A percentile compares a stretch with the other conserved stretches of the same genome.
Conservation (phyloP, 768 basidiomycete genomes). For the Pulveroboletus ravenelii region DNA sequence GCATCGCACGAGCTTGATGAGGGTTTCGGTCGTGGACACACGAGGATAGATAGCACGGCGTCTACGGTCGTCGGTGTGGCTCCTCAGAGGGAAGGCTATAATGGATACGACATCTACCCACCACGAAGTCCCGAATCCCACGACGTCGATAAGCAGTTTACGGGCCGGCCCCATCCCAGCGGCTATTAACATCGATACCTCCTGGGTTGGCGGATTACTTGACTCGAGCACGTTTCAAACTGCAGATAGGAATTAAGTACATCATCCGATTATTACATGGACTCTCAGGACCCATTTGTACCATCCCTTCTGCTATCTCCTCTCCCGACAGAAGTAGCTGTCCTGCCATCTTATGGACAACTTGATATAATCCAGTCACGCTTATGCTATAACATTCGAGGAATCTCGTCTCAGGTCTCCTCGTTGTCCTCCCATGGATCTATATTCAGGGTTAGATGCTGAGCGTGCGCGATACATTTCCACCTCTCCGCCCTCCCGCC, state of each 20-base stretch:
- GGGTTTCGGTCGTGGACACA: conserved; percentile 41
- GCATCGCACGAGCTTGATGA: conserved; percentile 41
- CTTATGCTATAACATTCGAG: not conserved
- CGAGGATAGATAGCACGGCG: conserved; percentile 54
- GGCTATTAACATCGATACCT: conserved; percentile 28
- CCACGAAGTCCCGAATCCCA: conserved; percentile 31
- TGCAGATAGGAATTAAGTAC: conserved; percentile 1
- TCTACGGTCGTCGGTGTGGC: conserved; percentile 53
- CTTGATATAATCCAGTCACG: not conserved
- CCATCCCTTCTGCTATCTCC: not conserved
- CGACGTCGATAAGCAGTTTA: conserved; percentile 28
- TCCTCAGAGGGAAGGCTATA: conserved; percentile 41
- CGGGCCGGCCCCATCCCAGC: conserved; percentile 41
- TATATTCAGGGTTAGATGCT: conserved; percentile 19
- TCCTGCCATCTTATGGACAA: not conserved
- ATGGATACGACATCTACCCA: conserved; percentile 21
- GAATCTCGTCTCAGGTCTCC: conserved; percentile 1
- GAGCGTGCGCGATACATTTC: conserved; percentile 22
- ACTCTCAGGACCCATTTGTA: conserved; percentile 7
- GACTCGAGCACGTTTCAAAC: not conserved
- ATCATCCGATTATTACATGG: conserved; percentile 2
- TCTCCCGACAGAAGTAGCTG: not conserved
- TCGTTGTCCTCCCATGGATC: conserved; percentile 30
- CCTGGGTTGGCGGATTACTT: not conserved
- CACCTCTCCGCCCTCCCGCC: conserved; percentile 22